Evolutionary conservation across 768 basidiomycete species (phyloP).

Genomic region (Termitomyces sp.): DNA sequence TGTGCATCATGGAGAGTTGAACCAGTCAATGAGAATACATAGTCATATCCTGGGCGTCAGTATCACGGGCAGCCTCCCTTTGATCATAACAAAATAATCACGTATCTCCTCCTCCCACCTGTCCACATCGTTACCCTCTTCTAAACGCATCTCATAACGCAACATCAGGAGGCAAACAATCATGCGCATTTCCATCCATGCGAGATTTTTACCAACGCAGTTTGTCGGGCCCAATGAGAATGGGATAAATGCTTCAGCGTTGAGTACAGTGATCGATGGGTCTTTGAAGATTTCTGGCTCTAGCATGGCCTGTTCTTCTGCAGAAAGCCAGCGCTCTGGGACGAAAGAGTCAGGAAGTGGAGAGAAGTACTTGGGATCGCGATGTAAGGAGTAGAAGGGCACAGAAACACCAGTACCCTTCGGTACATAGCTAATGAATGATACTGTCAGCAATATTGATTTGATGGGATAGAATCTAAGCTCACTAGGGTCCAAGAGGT

Average conservation of each 20-base stretch:
- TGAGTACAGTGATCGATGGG: slow-evolving; percentile 14
- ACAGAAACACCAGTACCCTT: slow-evolving; percentile 40
- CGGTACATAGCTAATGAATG: slow-evolving; percentile 40
- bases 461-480: not conserved
- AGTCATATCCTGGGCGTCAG: slow-evolving; percentile 30
- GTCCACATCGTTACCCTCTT: slow-evolving; percentile 24
- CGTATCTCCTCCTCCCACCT: slow-evolving; percentile 30
- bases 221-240: slow-evolving; percentile 38
- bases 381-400: slow-evolving; percentile 41
- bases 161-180: slow-evolving; percentile 31
- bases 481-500: slow-evolving; percentile 36
- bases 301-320: slow-evolving; percentile 16
- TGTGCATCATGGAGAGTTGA: no score
- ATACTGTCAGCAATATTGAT: not conserved
- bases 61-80: slow-evolving; percentile 26
- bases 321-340: slow-evolving; percentile 35
- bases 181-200: slow-evolving; percentile 36
- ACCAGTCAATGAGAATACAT: no score
- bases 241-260: slow-evolving; percentile 33
- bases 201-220: slow-evolving; percentile 41
- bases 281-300: slow-evolving; percentile 30
- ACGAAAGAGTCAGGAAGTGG: slow-evolving; percentile 40
- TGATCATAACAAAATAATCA: slow-evolving; percentile 32
- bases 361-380: slow-evolving; percentile 44
- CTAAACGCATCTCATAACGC: slow-evolving; percentile 32